Evolutionary conservation across 345 rosid species (phyloP).

Genomic region (Camelina hispida): DNA sequence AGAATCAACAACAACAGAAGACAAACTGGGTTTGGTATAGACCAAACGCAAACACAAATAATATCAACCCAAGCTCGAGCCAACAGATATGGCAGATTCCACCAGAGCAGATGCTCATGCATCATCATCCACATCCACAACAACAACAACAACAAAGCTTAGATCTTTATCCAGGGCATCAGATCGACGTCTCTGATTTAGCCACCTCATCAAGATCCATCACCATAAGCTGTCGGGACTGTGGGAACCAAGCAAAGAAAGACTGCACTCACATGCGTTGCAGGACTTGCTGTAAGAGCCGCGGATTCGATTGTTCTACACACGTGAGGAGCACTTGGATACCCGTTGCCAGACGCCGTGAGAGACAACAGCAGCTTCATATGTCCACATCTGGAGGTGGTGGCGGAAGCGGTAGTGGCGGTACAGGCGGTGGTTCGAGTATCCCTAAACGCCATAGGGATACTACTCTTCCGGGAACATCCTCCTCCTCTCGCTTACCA

Average conservation of each 20-base stretch:
- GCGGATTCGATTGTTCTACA: constrained; percentile 77
- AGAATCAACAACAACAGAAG: constrained; percentile 40
- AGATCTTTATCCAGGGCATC: constrained; percentile 63
- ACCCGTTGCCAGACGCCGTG: constrained; percentile 80
- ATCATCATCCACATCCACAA: constrained; percentile 42
- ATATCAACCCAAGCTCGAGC: constrained; percentile 34
- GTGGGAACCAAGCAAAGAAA: constrained; percentile 91
- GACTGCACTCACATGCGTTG: constrained; percentile 82
- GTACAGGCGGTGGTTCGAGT: constrained; percentile 20
- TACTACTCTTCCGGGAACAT: constrained; percentile 30
- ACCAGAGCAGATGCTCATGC: constrained; percentile 57
- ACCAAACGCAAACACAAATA: constrained; percentile 41
- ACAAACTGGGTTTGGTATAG: constrained; percentile 64
- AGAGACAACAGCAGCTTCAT: constrained; percentile 59
- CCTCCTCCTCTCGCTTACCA: constrained; percentile 38
- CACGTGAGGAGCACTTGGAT: constrained; percentile 92
- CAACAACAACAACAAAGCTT: constrained; percentile 51
- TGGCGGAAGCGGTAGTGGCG: constrained; percentile 21
- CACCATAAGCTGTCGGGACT: constrained; percentile 72
- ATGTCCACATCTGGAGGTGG: constrained; percentile 39
- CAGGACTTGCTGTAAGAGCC: constrained; percentile 84
- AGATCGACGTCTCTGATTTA: constrained; percentile 56
- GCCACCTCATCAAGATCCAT: constrained; percentile 46
- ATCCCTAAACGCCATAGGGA: constrained; percentile 41
- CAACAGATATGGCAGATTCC: constrained; percentile 51